phyloP scores from a whole-genome alignment of 2,329 filamentous ascomycete species.

The Lachnellula occidentalis region DNA sequence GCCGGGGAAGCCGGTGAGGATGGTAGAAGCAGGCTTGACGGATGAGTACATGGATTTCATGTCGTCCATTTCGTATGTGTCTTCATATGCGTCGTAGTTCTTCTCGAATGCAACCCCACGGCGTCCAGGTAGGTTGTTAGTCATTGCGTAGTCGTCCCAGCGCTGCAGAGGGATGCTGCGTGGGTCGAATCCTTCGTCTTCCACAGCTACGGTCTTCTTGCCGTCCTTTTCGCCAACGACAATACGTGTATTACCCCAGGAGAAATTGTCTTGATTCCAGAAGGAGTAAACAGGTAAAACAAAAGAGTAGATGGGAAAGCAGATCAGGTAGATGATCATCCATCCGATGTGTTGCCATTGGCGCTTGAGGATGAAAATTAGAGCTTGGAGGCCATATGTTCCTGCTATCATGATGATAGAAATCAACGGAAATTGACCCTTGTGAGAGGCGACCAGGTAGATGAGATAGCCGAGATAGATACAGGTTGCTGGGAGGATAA shows the following conservation, averaged over 20 bases:
- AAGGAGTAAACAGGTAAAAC: constrained; percentile 92
- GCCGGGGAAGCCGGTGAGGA: constrained; percentile 76
- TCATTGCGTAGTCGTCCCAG: constrained; percentile 91
- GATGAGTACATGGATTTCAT: constrained; percentile 96
- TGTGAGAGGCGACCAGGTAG: constrained; percentile 64
- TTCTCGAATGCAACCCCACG: constrained; percentile 69
- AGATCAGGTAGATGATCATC: constrained; percentile 99
- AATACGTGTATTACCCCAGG: constrained; percentile 96
- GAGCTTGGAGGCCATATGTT: constrained; percentile 90
- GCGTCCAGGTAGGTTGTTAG: constrained; percentile 85
- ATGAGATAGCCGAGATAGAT: constrained; percentile 84
- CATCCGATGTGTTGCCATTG: constrained; percentile 98
- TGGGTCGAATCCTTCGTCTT: constrained; percentile 83
- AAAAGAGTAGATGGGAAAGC: constrained; percentile 90
- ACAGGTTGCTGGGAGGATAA: constrained; percentile 85
- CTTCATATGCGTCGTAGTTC: constrained; percentile 60
- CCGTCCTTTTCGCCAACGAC: constrained; percentile 90
- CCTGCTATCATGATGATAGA: constrained; percentile 85
- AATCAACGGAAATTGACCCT: constrained; percentile 75
- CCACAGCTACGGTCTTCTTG: constrained; percentile 84
- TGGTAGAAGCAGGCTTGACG: constrained; percentile 76
- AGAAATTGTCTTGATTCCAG: constrained; percentile 99
- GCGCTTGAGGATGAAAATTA: constrained; percentile 94
- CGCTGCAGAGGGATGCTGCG: constrained; percentile 88
- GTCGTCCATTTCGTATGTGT: constrained; percentile 94